phyloP scores from a whole-genome alignment of 2,329 filamentous ascomycete genomes.

The Apiospora aurea region DNA sequence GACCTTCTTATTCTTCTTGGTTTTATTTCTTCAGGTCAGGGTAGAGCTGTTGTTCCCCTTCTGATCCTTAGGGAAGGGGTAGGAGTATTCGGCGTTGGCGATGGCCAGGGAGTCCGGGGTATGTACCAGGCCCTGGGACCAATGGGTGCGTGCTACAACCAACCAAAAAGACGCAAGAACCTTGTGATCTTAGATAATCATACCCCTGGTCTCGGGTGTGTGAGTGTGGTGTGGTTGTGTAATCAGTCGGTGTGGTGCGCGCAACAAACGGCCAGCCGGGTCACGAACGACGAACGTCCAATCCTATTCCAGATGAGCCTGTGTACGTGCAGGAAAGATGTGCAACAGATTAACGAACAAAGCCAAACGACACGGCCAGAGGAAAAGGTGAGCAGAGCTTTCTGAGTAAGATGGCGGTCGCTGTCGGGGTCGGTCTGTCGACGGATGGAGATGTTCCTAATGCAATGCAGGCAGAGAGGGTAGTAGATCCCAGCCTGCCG shows the following conservation, averaged over 20 bases:
- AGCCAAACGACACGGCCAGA: neutral
- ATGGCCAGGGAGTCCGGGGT: neutral
- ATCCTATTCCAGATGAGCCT: slow-evolving; percentile 6
- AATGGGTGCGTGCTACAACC: neutral
- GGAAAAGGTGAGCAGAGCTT: neutral
- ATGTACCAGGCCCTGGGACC: neutral
- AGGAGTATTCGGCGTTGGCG: slow-evolving; percentile 17
- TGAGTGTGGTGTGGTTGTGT: slow-evolving; percentile 12
- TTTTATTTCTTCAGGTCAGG: neutral
- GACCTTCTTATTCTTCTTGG: neutral
- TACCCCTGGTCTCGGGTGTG: slow-evolving; percentile 16
- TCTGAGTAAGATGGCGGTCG: neutral
- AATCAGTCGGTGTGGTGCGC: slow-evolving; percentile 14
- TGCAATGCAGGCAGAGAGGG: slow-evolving; percentile 3
- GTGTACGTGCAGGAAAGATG: neutral
- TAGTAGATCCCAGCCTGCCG: neutral
- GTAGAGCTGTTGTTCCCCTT: neutral
- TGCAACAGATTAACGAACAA: neutral
- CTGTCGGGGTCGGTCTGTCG: neutral
- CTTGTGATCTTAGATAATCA: slow-evolving; percentile 20
- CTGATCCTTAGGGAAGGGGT: neutral
- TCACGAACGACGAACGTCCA: neutral
- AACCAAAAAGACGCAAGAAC: neutral
- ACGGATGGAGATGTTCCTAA: neutral
- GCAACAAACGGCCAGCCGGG: slow-evolving; percentile 13